Conservation (phyloP, 139 green algal genomes). For the Chlamydomonas applanata region DNA sequence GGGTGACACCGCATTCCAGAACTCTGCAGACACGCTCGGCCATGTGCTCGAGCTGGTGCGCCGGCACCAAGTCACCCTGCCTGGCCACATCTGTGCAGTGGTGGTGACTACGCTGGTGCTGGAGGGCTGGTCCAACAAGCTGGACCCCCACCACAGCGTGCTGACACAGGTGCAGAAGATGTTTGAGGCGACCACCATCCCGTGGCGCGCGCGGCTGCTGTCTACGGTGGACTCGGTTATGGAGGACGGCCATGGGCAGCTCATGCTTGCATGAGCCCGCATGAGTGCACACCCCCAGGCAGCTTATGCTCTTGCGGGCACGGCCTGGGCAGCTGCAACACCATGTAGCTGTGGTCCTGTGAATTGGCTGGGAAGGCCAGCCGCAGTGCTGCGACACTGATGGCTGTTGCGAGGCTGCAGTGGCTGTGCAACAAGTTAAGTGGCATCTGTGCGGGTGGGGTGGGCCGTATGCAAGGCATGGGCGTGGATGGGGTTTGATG, state of each 20-base stretch:
- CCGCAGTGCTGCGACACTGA: too few species aligned
- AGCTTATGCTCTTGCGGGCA: too few species aligned
- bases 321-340: too few species aligned
- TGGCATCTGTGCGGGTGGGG: too few species aligned
- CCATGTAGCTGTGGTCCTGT: too few species aligned
- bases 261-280: slow-evolving; percentile 20
- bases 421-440: too few species aligned
- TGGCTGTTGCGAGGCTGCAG: too few species aligned
- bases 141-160: slow-evolving; percentile 66
- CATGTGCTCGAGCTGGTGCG: slow-evolving; percentile 76
- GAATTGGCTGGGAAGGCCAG: too few species aligned
- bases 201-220: slow-evolving; percentile 45
- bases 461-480: too few species aligned
- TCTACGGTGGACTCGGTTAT: slow-evolving; percentile 47
- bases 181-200: slow-evolving; percentile 43
- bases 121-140: slow-evolving; percentile 82
- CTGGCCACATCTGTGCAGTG: slow-evolving; percentile 83
- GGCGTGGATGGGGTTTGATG: too few species aligned
- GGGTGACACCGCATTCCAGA: slow-evolving; percentile 24
- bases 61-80: slow-evolving; percentile 71
- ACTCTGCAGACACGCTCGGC: slow-evolving; percentile 70
- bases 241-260: slow-evolving; percentile 34
- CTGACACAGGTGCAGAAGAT: slow-evolving; percentile 59
- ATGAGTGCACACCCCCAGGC: too few species aligned
- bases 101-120: slow-evolving; percentile 87